A percentile compares a stretch with the other conserved stretches of the same genome.
Conservation (phyloP, 345 rosid species). For the Angophora floribunda region DNA sequence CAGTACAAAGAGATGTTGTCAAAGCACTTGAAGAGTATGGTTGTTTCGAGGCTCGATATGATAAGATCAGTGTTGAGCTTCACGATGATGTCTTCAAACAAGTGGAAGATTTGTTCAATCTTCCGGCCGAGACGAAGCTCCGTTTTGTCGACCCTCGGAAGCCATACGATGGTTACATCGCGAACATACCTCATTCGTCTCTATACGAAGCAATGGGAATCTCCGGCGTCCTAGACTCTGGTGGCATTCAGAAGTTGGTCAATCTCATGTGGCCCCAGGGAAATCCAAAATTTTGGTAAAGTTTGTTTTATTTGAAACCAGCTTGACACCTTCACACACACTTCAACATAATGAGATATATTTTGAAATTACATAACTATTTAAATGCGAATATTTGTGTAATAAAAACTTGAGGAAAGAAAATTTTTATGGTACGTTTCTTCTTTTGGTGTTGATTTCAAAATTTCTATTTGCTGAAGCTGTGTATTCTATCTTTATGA, state of each 20-base stretch:
- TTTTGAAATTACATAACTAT: neutral
- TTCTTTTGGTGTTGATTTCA: neutral
- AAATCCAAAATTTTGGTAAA: neutral
- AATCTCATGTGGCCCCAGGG: conserved; percentile 1
- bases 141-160: neutral
- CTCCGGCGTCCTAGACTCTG: neutral
- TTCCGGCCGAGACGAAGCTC: neutral
- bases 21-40: neutral
- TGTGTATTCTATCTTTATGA: neutral
- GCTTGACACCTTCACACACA: neutral
- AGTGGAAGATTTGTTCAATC: neutral
- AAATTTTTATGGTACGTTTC: neutral
- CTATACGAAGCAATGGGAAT: neutral
- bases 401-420: neutral
- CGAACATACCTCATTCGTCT: neutral
- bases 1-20: neutral
- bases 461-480: neutral
- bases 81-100: neutral
- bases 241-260: neutral
- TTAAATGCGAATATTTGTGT: neutral
- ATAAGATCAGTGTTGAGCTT: neutral
- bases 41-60: neutral
- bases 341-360: too few relatives aligned
- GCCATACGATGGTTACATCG: neutral
- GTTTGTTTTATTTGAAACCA: neutral